phyloP scores from a whole-genome alignment of 805 yeast species.

The Wickerhamomyces queroliae region DNA sequence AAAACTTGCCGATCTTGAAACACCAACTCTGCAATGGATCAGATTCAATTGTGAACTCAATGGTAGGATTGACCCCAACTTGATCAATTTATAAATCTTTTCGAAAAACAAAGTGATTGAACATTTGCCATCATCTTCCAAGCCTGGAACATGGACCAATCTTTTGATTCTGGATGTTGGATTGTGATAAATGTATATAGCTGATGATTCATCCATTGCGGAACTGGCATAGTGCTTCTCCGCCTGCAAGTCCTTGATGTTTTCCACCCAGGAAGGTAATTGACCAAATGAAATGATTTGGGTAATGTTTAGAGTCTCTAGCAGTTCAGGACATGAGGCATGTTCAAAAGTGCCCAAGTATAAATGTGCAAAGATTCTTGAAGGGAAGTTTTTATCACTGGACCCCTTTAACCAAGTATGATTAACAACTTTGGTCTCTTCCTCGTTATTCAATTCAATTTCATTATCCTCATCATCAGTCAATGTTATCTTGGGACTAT shows the following conservation, averaged over 20 bases:
- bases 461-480: neutral
- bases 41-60: constrained; percentile 41
- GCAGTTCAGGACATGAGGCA: constrained; percentile 60
- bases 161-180: constrained; percentile 8
- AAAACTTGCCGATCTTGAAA: constrained; percentile 84
- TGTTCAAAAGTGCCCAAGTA: constrained; percentile 77
- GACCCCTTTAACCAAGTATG: neutral
- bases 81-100: constrained; percentile 55
- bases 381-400: constrained; percentile 42
- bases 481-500: neutral
- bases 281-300: constrained; percentile 82
- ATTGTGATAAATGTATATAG: neutral
- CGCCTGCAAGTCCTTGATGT: neutral
- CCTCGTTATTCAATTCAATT: neutral
- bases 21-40: constrained; percentile 91
- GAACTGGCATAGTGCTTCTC: neutral
- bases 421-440: too few relatives aligned
- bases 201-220: neutral
- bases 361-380: constrained; percentile 68
- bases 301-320: constrained; percentile 56
- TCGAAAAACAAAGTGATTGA: constrained; percentile 54
- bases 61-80: constrained; percentile 32
- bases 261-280: constrained; percentile 45
- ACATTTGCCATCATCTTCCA: constrained; percentile 85
- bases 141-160: constrained; percentile 48